Evolutionary conservation across 2,329 filamentous ascomycete genomes (phyloP), one percentile per base, ranked within the genome.

Genomic region (Hypoxylon sp.): DNA sequence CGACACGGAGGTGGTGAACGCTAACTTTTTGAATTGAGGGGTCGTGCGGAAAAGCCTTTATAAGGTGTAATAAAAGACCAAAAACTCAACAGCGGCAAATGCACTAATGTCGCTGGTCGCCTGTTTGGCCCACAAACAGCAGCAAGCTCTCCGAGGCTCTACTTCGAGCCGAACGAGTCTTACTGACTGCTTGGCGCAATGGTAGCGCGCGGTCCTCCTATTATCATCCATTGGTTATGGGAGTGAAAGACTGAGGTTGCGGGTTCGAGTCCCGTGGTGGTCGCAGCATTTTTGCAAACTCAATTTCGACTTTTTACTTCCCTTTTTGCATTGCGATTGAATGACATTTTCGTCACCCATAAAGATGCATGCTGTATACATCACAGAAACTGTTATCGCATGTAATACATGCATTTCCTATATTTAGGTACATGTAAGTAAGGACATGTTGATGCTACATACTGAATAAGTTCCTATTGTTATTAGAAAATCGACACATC

Each of bases 181-280:
- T 24, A 6, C 2, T 49, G 62, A 62, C 65, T 65, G 68, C 59
- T 66, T 69, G 65, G 65, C 61, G 65, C 60, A 65, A 68, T 68
- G 68, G 62, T 74, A 75, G 68, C 70, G 70, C 71, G 70, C 73
- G 70, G 70, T 69, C 71, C 74, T 76, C 74, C 74, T 76, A 76
- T 64, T 59, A 28, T 52, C 57, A 11, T 28, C 22, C 11, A 15
- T 4, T 3, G 20, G 22, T 43, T 37, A 32, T 47, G 26, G 62
- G 41, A 61, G 63, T 64, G 65, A 69, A 59, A 75, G 71, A 71
- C 72, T 72, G 70, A 73, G 74, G 73, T 74, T 76, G 73, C 71
- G 73, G 73, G 74, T 76, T 75, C 73, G 74, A 76, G 73, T 76
- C 74, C 74, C 73, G 71, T 73, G 72, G 64, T 71, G 72, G 69